Evolutionary conservation across 2,329 filamentous ascomycete genomes (phyloP), one percentile per base, ranked within the genome.

Genomic region (Fusarium buxicola): DNA sequence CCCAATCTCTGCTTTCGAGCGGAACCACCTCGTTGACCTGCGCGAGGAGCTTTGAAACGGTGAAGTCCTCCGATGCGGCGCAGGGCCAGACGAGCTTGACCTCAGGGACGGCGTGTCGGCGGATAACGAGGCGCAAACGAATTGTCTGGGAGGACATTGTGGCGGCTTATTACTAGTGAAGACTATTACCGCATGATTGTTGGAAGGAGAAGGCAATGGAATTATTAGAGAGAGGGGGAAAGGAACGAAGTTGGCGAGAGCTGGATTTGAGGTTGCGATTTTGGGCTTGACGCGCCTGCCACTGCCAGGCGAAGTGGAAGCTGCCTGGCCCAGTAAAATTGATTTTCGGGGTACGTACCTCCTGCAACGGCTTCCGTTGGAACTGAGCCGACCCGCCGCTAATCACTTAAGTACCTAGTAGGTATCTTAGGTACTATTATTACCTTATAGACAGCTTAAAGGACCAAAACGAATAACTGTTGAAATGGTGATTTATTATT

Each of bases 1-100:
- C 92, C 92, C 92, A 97, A 58, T 92, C 82, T 35, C 83, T 83
- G 54, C 89, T 88, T 78, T 97, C 93, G 0, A 98, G 85, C 0
- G 94, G 93, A 2, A 97, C 80, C 13, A 91, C 83, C 38, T 91
- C 86, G 76, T 96, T 94, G 66, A 97, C 82, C 59, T 92, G 85
- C 63, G 91, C 87, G 32, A 97, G 81, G 3, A 97, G 84, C 66
- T 90, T 87, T 27, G 91, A 85, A 58, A 97, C 83, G 3, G 92
- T 96, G 49, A 88, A 83, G 40, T 88, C 83, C 12, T 81, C 79
- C 49, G 81, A 77, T 66, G 81, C 78, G 47, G 82, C 76, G 15
- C 90, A 84, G 25, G 86, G 85, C 88, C 92, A 94, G 35, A 94
- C 80, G 51, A 95, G 83, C 63, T 86, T 86, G 52, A 88, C 85